A percentile compares a stretch with the other conserved stretches of the same genome.
phyloP scores from a whole-genome alignment of 2,329 filamentous ascomycete genomes.

The Remersonia thermophila region DNA sequence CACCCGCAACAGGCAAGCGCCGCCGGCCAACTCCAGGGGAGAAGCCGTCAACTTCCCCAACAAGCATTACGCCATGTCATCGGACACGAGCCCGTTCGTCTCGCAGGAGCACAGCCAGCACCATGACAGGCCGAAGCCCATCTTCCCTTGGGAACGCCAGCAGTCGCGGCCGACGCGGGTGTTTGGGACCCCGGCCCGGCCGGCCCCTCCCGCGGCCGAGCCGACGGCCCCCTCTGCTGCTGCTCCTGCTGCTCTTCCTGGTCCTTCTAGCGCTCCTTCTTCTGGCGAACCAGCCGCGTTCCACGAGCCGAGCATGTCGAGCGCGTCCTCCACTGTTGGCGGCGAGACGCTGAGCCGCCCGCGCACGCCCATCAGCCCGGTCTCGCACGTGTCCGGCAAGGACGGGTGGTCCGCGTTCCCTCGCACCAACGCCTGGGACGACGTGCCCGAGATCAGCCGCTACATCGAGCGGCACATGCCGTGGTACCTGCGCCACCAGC shows the following conservation, averaged over 20 bases:
- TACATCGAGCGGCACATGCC: slow-evolving; percentile 56
- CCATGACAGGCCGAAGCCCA: slow-evolving; percentile 47
- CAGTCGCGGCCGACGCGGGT: slow-evolving; percentile 51
- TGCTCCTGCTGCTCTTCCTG: too few species aligned
- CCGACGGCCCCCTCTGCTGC: slow-evolving; percentile 13
- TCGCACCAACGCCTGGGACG: slow-evolving; percentile 87
- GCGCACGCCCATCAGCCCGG: too few species aligned
- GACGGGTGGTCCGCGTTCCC: slow-evolving; percentile 63
- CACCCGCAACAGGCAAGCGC: slow-evolving; percentile 40
- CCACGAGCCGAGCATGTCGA: slow-evolving; percentile 23
- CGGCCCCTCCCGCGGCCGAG: slow-evolving; percentile 18
- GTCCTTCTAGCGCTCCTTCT: too few species aligned
- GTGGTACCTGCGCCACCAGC: slow-evolving; percentile 31
- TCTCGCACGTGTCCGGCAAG: too few species aligned
- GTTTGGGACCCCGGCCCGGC: slow-evolving; percentile 41
- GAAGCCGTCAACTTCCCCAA: slow-evolving; percentile 77
- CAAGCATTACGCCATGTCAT: slow-evolving; percentile 72
- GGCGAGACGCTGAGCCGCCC: slow-evolving; percentile 30
- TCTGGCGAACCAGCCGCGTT: slow-evolving; percentile 4
- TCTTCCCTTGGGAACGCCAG: slow-evolving; percentile 85
- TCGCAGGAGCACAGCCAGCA: slow-evolving; percentile 49
- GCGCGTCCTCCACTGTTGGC: slow-evolving; percentile 27
- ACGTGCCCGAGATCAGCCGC: slow-evolving; percentile 71
- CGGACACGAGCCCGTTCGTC: slow-evolving; percentile 60
- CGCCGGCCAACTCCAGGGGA: slow-evolving; percentile 56